Conservation (phyloP, 352 stramenopile species). For the Phytophthora tentaculata region DNA sequence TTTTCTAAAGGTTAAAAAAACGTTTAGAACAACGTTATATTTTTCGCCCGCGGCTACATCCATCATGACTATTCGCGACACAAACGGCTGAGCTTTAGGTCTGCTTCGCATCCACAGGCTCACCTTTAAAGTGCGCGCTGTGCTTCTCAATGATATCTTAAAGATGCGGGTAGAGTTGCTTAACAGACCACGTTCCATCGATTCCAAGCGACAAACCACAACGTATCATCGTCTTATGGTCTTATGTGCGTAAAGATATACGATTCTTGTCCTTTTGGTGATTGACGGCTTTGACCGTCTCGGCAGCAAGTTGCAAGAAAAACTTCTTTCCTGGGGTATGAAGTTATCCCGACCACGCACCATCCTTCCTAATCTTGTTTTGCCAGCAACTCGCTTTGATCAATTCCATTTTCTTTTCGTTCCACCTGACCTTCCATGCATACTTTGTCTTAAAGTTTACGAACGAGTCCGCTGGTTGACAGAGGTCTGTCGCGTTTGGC, state of each 20-base stretch:
- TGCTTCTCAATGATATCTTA: neutral
- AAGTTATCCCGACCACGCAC: constrained; percentile 8
- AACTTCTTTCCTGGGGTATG: constrained; percentile 4
- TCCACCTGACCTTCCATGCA: constrained; percentile 11
- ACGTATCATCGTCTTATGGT: constrained; percentile 13
- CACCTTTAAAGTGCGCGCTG: neutral
- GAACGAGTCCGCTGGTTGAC: constrained; percentile 10
- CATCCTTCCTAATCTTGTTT: constrained; percentile 12
- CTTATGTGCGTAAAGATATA: constrained; percentile 9
- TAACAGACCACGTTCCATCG: neutral
- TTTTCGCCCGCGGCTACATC: too few species aligned
- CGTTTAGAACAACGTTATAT: too few species aligned
- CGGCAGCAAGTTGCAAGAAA: constrained; percentile 3
- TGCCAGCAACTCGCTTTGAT: constrained; percentile 11
- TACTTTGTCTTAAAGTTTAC: constrained; percentile 14
- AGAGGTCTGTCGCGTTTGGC: neutral
- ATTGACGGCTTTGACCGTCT: constrained; percentile 4
- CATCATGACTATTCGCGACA: too few species aligned
- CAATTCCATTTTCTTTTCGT: constrained; percentile 16
- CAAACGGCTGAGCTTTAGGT: too few species aligned
- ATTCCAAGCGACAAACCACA: constrained; percentile 5
- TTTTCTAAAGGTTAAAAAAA: too few species aligned
- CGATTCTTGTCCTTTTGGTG: constrained; percentile 9
- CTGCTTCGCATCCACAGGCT: neutral
- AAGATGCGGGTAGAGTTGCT: neutral